phyloP scores from a whole-genome alignment of 2,329 filamentous ascomycete species.

The Pseudofabraea citricarpa region DNA sequence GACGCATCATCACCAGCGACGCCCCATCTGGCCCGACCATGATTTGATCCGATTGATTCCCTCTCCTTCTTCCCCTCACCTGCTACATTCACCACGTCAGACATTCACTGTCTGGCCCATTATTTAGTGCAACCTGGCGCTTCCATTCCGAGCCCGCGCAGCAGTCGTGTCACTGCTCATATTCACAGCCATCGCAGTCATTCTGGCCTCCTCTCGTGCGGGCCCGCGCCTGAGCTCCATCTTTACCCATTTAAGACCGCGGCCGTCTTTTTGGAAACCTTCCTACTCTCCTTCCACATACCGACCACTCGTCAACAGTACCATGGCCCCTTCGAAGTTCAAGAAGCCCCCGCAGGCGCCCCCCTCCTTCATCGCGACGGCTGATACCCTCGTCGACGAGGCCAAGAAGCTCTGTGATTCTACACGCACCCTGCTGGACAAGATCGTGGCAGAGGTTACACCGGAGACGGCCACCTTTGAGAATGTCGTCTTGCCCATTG shows the following conservation, averaged over 20 bases:
- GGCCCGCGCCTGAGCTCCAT: slow-evolving; percentile 49
- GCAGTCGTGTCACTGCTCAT: neutral
- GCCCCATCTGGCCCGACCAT: no score
- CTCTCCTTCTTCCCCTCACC: no score
- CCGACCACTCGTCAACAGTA: slow-evolving; percentile 40
- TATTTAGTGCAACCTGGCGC: neutral
- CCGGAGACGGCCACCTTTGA: slow-evolving; percentile 46
- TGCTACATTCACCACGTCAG: neutral
- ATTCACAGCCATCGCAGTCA: slow-evolving; percentile 51
- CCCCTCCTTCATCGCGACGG: slow-evolving; percentile 71
- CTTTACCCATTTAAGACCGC: slow-evolving; percentile 47
- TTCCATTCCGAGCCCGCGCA: neutral
- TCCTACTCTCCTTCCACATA: slow-evolving; percentile 1
- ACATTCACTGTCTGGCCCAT: neutral
- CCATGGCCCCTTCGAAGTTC: slow-evolving; percentile 64
- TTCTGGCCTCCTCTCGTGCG: slow-evolving; percentile 56
- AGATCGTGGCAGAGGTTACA: slow-evolving; percentile 54
- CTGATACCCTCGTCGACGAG: slow-evolving; percentile 61
- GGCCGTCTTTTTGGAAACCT: slow-evolving; percentile 6
- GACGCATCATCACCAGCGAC: no score
- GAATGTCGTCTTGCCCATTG: slow-evolving; percentile 59
- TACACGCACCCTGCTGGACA: slow-evolving; percentile 57
- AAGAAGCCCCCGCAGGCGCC: slow-evolving; percentile 72
- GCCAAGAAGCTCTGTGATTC: slow-evolving; percentile 64
- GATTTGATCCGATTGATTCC: no score